Conservation (phyloP, 2,329 filamentous ascomycete genomes). For the Fusarium armeniacum region DNA sequence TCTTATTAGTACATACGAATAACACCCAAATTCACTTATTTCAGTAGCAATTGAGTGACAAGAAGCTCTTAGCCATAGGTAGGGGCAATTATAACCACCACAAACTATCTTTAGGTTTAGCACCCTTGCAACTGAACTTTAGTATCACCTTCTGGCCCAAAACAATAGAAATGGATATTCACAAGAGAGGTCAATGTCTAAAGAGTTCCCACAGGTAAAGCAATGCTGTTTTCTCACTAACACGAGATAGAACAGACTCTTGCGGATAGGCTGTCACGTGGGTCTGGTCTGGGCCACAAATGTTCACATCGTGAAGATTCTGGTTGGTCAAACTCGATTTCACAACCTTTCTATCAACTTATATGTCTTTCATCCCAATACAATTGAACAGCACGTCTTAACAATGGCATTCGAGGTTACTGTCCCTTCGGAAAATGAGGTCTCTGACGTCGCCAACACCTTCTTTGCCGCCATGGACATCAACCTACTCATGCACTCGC, state of each 20-base stretch:
- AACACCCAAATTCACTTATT: not conserved
- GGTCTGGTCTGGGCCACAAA: slow-evolving; percentile 20
- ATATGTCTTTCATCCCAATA: not conserved
- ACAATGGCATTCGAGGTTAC: slow-evolving; percentile 50
- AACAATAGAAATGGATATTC: not conserved
- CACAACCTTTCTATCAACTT: slow-evolving; percentile 13
- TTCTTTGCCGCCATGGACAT: slow-evolving; percentile 58
- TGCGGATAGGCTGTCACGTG: slow-evolving; percentile 28
- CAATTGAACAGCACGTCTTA: not conserved
- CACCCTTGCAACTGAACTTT: not conserved
- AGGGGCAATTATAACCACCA: too few species aligned
- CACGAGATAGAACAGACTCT: not conserved
- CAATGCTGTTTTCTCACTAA: not conserved
- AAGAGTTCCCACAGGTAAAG: not conserved
- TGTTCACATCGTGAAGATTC: slow-evolving; percentile 19
- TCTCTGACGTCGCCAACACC: slow-evolving; percentile 49
- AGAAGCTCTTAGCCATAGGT: not conserved
- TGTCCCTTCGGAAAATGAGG: slow-evolving; percentile 48
- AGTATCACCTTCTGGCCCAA: not conserved
- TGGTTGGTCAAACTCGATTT: slow-evolving; percentile 36
- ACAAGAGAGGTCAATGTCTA: not conserved
- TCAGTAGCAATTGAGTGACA: not conserved
- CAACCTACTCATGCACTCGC: slow-evolving; percentile 57
- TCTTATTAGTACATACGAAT: not conserved
- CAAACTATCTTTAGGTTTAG: not conserved